Percentiles rank a stretch among this genome's conserved stretches.
phyloP scores from a whole-genome alignment of 2,329 filamentous ascomycete genomes.

The Diaporthe eres region DNA sequence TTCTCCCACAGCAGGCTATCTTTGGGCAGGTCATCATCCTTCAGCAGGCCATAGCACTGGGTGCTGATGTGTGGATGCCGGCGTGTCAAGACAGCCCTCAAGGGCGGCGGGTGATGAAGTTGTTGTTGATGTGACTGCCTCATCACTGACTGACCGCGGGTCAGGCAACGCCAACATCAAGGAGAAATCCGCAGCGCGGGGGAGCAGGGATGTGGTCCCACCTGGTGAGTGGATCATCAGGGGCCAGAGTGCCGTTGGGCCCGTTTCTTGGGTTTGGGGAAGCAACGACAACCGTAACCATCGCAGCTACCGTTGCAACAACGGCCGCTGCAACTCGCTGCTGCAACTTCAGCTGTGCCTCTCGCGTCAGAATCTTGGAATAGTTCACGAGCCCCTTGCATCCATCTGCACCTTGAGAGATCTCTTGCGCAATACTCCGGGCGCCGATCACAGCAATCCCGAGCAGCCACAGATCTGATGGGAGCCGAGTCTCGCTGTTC shows the following conservation, averaged over 20 bases:
- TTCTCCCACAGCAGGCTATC: not conserved
- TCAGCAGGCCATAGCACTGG: not conserved
- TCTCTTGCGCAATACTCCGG: constrained; percentile 3
- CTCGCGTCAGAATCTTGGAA: not conserved
- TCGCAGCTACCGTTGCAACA: constrained; percentile 4
- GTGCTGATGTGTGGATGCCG: not conserved
- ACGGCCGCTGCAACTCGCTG: constrained; percentile 6
- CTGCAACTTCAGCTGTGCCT: not conserved
- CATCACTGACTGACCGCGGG: not conserved
- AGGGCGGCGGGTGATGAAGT: not conserved
- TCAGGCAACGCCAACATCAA: not conserved
- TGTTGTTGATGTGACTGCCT: not conserved
- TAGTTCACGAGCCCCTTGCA: constrained; percentile 19
- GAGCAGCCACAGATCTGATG: not conserved
- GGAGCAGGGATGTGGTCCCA: constrained; percentile 10
- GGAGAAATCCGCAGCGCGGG: not conserved
- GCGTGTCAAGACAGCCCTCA: not conserved
- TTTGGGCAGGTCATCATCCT: not conserved
- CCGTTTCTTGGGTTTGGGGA: constrained; percentile 28
- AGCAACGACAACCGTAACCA: constrained; percentile 12
- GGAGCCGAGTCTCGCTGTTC: not conserved
- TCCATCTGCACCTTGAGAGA: constrained; percentile 8
- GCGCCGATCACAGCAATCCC: constrained; percentile 16
- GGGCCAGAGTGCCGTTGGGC: constrained; percentile 3
- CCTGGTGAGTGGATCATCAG: constrained; percentile 22